Base-by-base conservation (phyloP, 2,329 filamentous ascomycete genomes). In the Pseudogymnoascus sp. region DNA sequence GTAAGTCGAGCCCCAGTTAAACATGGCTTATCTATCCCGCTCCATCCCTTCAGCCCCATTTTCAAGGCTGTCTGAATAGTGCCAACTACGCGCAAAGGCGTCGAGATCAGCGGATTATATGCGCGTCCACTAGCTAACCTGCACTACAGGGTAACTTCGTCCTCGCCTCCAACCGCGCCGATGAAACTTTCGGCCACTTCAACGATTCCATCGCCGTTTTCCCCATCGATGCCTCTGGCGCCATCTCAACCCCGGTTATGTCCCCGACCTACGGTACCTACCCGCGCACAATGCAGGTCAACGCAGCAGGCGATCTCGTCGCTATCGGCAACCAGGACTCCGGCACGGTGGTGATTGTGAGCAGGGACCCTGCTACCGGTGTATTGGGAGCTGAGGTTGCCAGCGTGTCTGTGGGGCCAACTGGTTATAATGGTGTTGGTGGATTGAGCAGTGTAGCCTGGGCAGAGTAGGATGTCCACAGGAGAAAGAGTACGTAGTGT, bases 91-190 rank as follows among this genome's bases (percentile, higher is more conserved):
- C 37, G 8, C 37, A 3, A 40, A 18, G 15, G 39, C 39, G 4
- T 18, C 15, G 7, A 18, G 7, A 18, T n/a, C 2, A 21, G 42
- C 12, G 21, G 18, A 27, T 29, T 13, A 29, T 29, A 29, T 29
- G 9, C 13, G 1, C 4, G 25, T 29, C 25, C 25, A 29, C 13
- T 8, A 15, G 42, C 42, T 48, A 29, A 48, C 21, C 2, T 7
- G 13, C 25, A 10, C 7, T n/a, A 15, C 71, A 67, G 29, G 82
- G 80, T 67, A 78, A 80, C 66, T 85, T 82, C 71, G 67, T 87
- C 42, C 79, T 87, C 70, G 80, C 80, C 7, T 80, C 81, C 13
- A 88, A 88, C 76, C 80, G 86, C 62, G 81, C 82, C 65, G 84
- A 86, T 70, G 76, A 80, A 64, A 77, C 81, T 1, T 87, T 85